phyloP scores from a whole-genome alignment of 2,329 filamentous ascomycete genomes.

The Emydomyces testavorans region DNA sequence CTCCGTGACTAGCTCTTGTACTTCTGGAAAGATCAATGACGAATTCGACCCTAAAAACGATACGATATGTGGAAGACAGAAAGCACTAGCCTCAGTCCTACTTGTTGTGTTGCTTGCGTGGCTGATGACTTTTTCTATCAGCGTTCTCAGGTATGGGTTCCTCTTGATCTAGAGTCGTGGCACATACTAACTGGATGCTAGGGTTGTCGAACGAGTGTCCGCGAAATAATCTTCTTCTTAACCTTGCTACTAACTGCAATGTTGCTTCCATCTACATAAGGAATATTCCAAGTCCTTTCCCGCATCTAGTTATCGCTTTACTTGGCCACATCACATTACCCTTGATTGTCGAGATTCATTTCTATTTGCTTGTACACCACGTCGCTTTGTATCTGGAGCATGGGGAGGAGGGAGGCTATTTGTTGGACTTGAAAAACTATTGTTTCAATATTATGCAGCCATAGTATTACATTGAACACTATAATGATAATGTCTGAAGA shows the following conservation, averaged over 20 bases:
- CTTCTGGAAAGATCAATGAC: slow-evolving; percentile 33
- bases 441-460: neutral
- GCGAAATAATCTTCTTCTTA: slow-evolving; percentile 11
- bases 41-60: slow-evolving; percentile 26
- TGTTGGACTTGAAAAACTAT: neutral
- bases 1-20: slow-evolving; percentile 50
- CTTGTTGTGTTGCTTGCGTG: slow-evolving; percentile 76
- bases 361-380: neutral
- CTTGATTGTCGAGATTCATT: neutral
- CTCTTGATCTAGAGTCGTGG: neutral
- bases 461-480: neutral
- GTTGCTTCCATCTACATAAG: neutral
- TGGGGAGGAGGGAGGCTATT: neutral
- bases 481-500: slow-evolving; percentile 24
- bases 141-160: slow-evolving; percentile 16
- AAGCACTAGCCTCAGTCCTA: slow-evolving; percentile 65
- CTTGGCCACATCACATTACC: neutral
- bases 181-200: slow-evolving; percentile 8
- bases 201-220: slow-evolving; percentile 17
- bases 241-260: neutral
- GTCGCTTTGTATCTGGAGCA: slow-evolving; percentile 1
- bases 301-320: neutral
- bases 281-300: neutral
- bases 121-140: slow-evolving; percentile 80
- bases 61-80: slow-evolving; percentile 51